Conservation (phyloP, 805 yeast species). For the Spencermartinsiella europaea region DNA sequence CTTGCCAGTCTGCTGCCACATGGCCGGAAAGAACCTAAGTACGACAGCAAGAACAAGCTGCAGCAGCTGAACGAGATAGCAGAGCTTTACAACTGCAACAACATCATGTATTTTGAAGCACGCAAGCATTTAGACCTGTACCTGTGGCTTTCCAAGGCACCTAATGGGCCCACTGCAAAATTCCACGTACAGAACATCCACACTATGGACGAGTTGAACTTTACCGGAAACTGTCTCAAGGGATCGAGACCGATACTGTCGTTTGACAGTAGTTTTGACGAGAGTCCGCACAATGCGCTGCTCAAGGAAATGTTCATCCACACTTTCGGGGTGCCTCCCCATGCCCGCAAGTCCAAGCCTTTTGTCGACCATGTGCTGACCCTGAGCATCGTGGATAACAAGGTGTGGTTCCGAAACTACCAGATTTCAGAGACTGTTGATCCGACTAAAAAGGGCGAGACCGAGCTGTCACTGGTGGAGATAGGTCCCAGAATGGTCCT, state of each 20-base stretch:
- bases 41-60: slow-evolving; percentile 87
- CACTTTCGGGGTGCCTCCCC: slow-evolving; percentile 91
- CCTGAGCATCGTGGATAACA: slow-evolving; percentile 85
- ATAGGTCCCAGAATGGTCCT: slow-evolving; percentile 95
- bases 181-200: slow-evolving; percentile 93
- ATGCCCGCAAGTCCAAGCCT: slow-evolving; percentile 88
- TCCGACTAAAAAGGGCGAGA: slow-evolving; percentile 29
- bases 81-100: slow-evolving; percentile 94
- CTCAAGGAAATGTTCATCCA: slow-evolving; percentile 81
- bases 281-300: slow-evolving; percentile 60
- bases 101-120: slow-evolving; percentile 87
- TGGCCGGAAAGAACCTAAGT: slow-evolving; percentile 91
- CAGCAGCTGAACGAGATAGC: slow-evolving; percentile 91
- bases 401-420: slow-evolving; percentile 92
- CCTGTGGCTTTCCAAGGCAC: slow-evolving; percentile 92
- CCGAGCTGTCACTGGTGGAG: slow-evolving; percentile 77
- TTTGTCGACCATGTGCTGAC: slow-evolving; percentile 94
- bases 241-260: slow-evolving; percentile 94
- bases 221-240: slow-evolving; percentile 91
- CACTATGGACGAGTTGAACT: slow-evolving; percentile 91
- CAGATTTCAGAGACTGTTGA: slow-evolving; percentile 69
- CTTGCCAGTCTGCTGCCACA: slow-evolving; percentile 79
- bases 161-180: slow-evolving; percentile 95
- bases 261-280: slow-evolving; percentile 76
- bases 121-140: slow-evolving; percentile 95